phyloP scores from a whole-genome alignment of 495 filamentous ascomycete species.

The Cudoniella acicularis region DNA sequence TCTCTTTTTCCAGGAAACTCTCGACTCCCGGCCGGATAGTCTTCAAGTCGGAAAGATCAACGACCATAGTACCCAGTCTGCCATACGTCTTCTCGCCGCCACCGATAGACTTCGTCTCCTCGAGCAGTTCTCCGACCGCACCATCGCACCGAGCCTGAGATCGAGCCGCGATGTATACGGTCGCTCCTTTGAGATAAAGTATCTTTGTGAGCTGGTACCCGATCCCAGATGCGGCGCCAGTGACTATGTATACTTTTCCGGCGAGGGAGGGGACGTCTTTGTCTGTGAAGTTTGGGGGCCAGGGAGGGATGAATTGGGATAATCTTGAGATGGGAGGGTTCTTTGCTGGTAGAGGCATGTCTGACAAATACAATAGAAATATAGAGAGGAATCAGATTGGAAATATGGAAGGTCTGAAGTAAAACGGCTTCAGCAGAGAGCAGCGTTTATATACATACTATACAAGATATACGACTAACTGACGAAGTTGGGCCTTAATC shows the following conservation, averaged over 20 bases:
- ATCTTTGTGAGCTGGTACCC: conserved; percentile 40
- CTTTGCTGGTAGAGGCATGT: too few species aligned
- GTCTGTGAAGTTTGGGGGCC: conserved; percentile 16
- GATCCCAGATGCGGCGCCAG: conserved; percentile 26
- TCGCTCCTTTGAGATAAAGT: conserved; percentile 36
- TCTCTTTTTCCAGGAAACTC: conserved; percentile 38
- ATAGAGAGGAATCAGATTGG: too few species aligned
- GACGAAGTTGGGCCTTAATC: too few species aligned
- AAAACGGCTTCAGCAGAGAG: too few species aligned
- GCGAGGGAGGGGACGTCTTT: conserved; percentile 14
- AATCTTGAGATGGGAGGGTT: too few species aligned
- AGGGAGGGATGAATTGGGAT: conserved; percentile 17
- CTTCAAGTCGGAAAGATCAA: conserved; percentile 42
- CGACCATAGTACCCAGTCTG: conserved; percentile 34
- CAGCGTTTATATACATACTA: too few species aligned
- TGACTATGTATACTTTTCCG: conserved; percentile 18
- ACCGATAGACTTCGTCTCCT: not conserved
- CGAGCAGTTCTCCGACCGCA: conserved; percentile 35
- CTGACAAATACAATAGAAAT: too few species aligned
- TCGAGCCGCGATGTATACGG: conserved; percentile 23
- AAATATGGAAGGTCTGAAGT: too few species aligned
- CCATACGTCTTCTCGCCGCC: conserved; percentile 26
- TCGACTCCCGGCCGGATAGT: conserved; percentile 40
- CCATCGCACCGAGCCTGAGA: conserved; percentile 25
- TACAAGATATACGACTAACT: too few species aligned